Base-by-base conservation (phyloP, 2,329 filamentous ascomycete genomes). In the Neoascochyta sp. region DNA sequence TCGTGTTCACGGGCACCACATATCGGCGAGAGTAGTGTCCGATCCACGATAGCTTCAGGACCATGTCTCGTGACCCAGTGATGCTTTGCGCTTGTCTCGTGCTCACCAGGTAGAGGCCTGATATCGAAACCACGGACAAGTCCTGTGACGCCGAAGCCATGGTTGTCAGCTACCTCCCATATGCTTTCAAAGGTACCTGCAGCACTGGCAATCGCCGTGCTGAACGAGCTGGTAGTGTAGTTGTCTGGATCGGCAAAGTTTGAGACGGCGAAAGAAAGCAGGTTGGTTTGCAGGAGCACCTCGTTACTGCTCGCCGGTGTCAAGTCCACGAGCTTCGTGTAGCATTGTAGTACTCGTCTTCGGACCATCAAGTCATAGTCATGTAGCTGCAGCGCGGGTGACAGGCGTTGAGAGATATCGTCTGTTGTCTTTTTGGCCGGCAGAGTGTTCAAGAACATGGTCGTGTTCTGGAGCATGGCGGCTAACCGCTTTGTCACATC, bases 121-220 rank as follows among this genome's bases (percentile, higher is more conserved):
- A 88, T 71, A 30, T 82, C 76, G 55, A 92, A 88, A 0, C 87
- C 86, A 13, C 78, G 74, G 1, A 94, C 80, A 13, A 96, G 69
- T 1, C 89, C 86, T 7, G 86, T 94, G 10, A 98, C 82, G 3
- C 93, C 92, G 61, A 95, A 96, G 1, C 89, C 90, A 49, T 82
- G 89, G 54, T 96, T 96, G 60, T 98, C 92, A 7, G 81, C 84
- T 5, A 95, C 78, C 41, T 96, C 90, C 92, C 92, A 98, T 21
- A 98, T 78, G 1, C 81, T 89, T 51, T 98, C 92, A 52, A 96
- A 95, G 3, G 80, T 84, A 5, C 86, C 87, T 1, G 88, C 86
- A 10, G 89, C 86, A 45, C 83, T 92, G 11, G 90, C 90, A 52
- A 98, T 95, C 0, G 89, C 87, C 9, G 86, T 84, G 52, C 90